A percentile compares a stretch with the other conserved stretches of the same genome.
Evolutionary conservation across 2,329 filamentous ascomycete species (phyloP).

Genomic region (Phyllosticta citriasiana): DNA sequence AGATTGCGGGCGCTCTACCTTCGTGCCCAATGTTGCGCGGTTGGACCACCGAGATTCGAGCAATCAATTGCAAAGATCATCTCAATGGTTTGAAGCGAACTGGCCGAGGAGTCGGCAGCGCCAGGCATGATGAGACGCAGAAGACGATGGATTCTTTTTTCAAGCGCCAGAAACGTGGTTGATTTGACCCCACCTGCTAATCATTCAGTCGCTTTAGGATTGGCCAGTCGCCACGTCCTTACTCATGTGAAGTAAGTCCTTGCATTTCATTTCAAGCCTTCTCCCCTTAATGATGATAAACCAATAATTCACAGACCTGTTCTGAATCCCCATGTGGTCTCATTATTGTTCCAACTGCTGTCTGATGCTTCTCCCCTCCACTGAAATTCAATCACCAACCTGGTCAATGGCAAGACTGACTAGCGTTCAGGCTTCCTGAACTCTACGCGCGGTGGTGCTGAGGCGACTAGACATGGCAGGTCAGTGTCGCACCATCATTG

Average conservation of each 20-base stretch:
- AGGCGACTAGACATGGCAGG: not conserved
- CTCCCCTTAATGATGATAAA: slow-evolving; percentile 41
- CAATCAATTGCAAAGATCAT: slow-evolving; percentile 62
- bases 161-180: slow-evolving; percentile 43
- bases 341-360: slow-evolving; percentile 69
- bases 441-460: not conserved
- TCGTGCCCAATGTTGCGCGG: slow-evolving; percentile 17
- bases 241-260: slow-evolving; percentile 9
- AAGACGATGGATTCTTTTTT: slow-evolving; percentile 72
- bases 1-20: not conserved
- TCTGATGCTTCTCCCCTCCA: slow-evolving; percentile 45
- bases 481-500: not conserved
- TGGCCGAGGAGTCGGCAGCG: slow-evolving; percentile 70
- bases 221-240: not conserved
- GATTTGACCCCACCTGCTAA: slow-evolving; percentile 10
- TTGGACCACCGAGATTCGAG: slow-evolving; percentile 45
- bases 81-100: slow-evolving; percentile 67
- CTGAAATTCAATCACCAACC: not conserved
- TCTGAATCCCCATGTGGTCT: slow-evolving; percentile 62
- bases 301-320: slow-evolving; percentile 72
- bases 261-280: slow-evolving; percentile 10
- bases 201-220: not conserved
- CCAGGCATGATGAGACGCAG: slow-evolving; percentile 65
- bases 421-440: not conserved
- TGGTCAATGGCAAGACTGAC: not conserved